Percentiles rank a stretch among this genome's conserved stretches.
phyloP scores from a whole-genome alignment of 2,329 filamentous ascomycete genomes.

The Colletotrichum coccodes region DNA sequence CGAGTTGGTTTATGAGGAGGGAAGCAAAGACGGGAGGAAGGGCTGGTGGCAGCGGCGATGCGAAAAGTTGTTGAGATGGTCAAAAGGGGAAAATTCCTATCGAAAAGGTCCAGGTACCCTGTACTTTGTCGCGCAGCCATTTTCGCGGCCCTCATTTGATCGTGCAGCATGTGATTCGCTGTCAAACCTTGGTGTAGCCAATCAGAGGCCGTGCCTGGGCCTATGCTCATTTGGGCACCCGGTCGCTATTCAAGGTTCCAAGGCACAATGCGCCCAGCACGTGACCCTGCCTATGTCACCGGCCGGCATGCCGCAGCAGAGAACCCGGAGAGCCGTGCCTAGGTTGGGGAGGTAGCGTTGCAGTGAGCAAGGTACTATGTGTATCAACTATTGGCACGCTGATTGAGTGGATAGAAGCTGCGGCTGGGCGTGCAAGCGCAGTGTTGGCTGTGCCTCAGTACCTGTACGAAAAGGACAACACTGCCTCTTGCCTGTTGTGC shows the following conservation, averaged over 20 bases:
- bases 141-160: conserved; percentile 31
- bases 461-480: neutral
- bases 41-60: conserved; percentile 19
- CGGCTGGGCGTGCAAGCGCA: neutral
- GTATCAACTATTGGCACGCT: neutral
- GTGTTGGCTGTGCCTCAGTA: neutral
- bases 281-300: conserved; percentile 2
- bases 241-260: conserved; percentile 18
- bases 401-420: neutral
- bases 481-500: neutral
- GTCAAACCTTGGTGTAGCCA: conserved; percentile 8
- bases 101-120: conserved; percentile 30
- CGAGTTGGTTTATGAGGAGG: conserved; percentile 32
- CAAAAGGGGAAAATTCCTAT: conserved; percentile 37
- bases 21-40: conserved; percentile 27
- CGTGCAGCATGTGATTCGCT: conserved; percentile 34
- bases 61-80: conserved; percentile 35
- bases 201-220: conserved; percentile 22
- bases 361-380: too few species aligned
- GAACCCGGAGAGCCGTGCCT: too few species aligned
- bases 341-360: neutral
- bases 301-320: neutral
- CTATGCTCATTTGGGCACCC: conserved; percentile 28
- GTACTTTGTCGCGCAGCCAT: conserved; percentile 19
- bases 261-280: neutral